phyloP scores from a whole-genome alignment of 2,329 filamentous ascomycete species.

The Fusarium marasasianum region DNA sequence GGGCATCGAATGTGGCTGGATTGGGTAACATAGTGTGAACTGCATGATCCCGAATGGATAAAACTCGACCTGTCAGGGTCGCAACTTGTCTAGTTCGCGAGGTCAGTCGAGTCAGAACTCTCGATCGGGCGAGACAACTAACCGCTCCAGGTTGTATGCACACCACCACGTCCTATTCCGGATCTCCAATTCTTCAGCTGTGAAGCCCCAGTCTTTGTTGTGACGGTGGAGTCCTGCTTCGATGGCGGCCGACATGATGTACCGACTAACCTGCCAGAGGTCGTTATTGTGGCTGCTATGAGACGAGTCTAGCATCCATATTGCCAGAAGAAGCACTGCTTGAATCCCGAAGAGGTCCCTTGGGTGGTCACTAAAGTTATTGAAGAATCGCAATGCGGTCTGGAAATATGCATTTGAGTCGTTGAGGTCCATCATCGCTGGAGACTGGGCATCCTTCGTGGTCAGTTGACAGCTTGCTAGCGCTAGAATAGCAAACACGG shows the following conservation, averaged over 20 bases:
- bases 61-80: background rate
- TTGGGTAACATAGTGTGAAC: background rate
- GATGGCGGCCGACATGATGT: constrained; percentile 1
- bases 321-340: rapidly evolving
- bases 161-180: constrained; percentile 10
- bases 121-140: background rate
- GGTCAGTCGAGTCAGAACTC: background rate
- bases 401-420: background rate
- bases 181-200: background rate
- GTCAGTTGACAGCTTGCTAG: background rate
- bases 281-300: constrained; percentile 4
- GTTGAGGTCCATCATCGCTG: background rate
- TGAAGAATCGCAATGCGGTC: background rate
- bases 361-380: background rate
- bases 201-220: background rate
- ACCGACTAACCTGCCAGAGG: background rate
- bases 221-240: background rate
- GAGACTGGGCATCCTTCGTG: background rate
- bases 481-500: background rate
- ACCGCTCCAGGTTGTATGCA: constrained; percentile 1
- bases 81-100: background rate
- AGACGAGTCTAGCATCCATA: constrained; percentile 2
- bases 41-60: background rate
- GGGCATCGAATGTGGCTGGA: background rate
- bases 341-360: background rate